Conservation (phyloP, 768 basidiomycete genomes). For the Lyophyllum semitale region DNA sequence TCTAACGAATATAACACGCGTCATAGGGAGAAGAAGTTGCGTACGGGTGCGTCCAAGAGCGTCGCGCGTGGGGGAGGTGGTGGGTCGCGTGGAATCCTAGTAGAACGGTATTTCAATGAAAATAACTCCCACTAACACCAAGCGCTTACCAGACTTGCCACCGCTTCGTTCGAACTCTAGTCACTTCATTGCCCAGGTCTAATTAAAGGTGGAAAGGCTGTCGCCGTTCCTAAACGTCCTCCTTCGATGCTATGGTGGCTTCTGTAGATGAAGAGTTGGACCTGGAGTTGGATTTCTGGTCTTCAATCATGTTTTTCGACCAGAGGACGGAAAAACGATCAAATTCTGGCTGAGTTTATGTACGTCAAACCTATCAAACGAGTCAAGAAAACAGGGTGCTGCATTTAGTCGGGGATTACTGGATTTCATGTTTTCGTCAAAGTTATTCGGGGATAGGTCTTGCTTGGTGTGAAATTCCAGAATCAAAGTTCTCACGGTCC, state of each 20-base stretch:
- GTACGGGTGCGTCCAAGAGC: constrained; percentile 56
- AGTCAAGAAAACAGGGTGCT: not conserved
- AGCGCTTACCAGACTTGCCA: constrained; percentile 53
- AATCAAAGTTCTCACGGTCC: not conserved
- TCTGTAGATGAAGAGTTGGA: constrained; percentile 11
- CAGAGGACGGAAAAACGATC: not conserved
- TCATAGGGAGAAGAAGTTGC: not conserved
- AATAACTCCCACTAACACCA: not conserved
- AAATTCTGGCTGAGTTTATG: not conserved
- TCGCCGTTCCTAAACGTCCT: constrained; percentile 9
- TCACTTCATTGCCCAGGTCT: constrained; percentile 39
- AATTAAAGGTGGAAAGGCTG: constrained; percentile 30
- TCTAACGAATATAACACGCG: not conserved
- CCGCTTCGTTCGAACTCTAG: constrained; percentile 47
- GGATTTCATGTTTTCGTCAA: not conserved
- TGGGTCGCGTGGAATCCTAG: constrained; percentile 59
- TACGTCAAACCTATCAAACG: not conserved
- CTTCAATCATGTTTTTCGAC: not conserved
- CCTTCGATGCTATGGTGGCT: not conserved
- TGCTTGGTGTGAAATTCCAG: not conserved
- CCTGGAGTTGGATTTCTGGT: constrained; percentile 1
- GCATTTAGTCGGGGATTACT: not conserved
- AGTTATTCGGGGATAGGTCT: not conserved
- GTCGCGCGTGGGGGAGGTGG: constrained; percentile 58
- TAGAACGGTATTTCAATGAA: not conserved